A percentile compares a stretch with the other conserved stretches of the same genome.
phyloP scores from a whole-genome alignment of 1,284 basidiomycete species.

The Ganoderma boninense region DNA sequence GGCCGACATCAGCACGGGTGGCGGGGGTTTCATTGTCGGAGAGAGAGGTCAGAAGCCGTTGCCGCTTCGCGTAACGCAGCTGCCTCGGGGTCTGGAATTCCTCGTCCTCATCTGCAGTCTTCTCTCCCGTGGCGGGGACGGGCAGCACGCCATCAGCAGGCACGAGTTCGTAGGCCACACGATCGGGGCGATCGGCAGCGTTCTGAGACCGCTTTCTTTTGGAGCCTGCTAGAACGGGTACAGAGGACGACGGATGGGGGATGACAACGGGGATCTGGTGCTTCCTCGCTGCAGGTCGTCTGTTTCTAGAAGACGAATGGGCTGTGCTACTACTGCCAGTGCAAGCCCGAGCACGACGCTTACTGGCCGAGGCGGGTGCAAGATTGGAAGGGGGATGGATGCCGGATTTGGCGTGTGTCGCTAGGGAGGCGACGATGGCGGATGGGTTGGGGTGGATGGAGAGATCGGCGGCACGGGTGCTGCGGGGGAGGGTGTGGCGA shows the following conservation, averaged over 20 bases:
- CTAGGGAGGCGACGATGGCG: conserved; percentile 3
- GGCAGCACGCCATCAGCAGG: not conserved
- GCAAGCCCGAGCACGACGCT: conserved; percentile 21
- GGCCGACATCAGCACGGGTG: not conserved
- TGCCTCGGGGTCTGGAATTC: conserved; percentile 28
- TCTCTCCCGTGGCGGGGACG: not conserved
- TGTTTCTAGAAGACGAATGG: conserved; percentile 14
- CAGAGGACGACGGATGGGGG: not conserved
- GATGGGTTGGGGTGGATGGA: not conserved
- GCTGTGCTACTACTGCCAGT: conserved; percentile 9
- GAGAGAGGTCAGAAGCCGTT: conserved; percentile 23
- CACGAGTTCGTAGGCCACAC: conserved; percentile 25
- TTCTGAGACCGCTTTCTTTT: conserved; percentile 25
- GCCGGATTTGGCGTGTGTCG: conserved; percentile 3
- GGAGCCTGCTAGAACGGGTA: conserved; percentile 20
- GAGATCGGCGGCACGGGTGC: conserved; percentile 5
- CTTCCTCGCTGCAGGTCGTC: conserved; percentile 10
- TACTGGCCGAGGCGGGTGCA: conserved; percentile 2
- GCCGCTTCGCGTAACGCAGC: conserved; percentile 31
- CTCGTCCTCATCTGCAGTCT: not conserved
- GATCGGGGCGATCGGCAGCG: conserved; percentile 14
- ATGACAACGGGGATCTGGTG: not conserved
- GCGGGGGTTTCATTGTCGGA: conserved; percentile 14
- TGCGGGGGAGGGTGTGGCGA: conserved; percentile 12
- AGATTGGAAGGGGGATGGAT: conserved; percentile 6